These are phyloP conservation scores for Boletus fagicola DNA, from an alignment of 768 basidiomycete species.

Conservation along the genomic window DNA sequence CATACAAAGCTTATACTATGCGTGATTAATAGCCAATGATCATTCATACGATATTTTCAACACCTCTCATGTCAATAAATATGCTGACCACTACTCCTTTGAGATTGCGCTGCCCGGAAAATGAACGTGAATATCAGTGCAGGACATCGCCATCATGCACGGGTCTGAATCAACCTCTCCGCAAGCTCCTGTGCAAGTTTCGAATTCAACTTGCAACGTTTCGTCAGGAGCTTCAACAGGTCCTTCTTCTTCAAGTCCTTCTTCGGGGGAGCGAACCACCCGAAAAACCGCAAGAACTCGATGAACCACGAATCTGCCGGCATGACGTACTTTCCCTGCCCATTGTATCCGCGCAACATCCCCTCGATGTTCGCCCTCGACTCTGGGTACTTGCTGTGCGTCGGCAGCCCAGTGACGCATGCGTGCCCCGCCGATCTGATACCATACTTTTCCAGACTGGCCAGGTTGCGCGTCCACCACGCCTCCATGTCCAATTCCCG, in stretches of 20 bases:
- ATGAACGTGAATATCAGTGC: not conserved
- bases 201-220: slow-evolving; percentile 24
- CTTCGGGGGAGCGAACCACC: slow-evolving; percentile 14
- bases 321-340: slow-evolving; percentile 21
- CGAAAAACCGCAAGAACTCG: slow-evolving; percentile 21
- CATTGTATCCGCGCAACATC: slow-evolving; percentile 17
- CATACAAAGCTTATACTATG: too few species aligned
- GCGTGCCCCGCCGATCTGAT: slow-evolving; percentile 29
- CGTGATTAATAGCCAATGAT: too few species aligned
- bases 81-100: too few species aligned
- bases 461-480: slow-evolving; percentile 33
- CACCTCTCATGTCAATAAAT: too few species aligned
- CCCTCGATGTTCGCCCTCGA: slow-evolving; percentile 15
- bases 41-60: too few species aligned
- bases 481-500: slow-evolving; percentile 31
- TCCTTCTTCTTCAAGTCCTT: slow-evolving; percentile 19
- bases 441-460: slow-evolving; percentile 18
- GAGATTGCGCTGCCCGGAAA: not conserved
- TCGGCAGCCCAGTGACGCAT: slow-evolving; percentile 31
- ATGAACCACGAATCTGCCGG: slow-evolving; percentile 26
- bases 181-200: slow-evolving; percentile 19
- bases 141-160: not conserved
- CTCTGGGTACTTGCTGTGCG: slow-evolving; percentile 18
- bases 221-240: slow-evolving; percentile 17
- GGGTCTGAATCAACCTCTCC: slow-evolving; percentile 6